A percentile compares a stretch with the other conserved stretches of the same genome.
phyloP scores from a whole-genome alignment of 1,284 basidiomycete species.

The Boletus smithii region DNA sequence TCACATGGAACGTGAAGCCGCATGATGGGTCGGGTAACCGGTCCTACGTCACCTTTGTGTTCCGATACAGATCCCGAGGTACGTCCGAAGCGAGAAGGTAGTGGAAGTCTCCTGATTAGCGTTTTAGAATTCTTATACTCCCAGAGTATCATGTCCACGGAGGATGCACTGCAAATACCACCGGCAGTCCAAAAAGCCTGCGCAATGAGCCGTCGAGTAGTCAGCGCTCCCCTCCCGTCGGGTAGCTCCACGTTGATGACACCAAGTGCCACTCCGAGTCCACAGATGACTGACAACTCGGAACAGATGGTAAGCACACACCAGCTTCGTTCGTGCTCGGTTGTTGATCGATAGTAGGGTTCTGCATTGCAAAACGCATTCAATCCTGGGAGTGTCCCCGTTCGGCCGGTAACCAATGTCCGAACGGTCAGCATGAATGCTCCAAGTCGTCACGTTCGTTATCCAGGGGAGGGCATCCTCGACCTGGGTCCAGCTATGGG shows the following conservation, averaged over 20 bases:
- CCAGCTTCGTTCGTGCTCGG: background rate
- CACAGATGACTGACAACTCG: background rate
- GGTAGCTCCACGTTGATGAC: background rate
- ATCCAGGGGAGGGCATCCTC: conserved; percentile 18
- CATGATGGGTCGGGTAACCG: conserved; percentile 38
- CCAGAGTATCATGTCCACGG: conserved; percentile 21
- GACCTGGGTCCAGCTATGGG: too few species aligned
- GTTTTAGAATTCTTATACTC: conserved; percentile 21
- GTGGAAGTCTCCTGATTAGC: background rate
- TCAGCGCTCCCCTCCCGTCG: conserved; percentile 5
- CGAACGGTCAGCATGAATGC: conserved; percentile 18
- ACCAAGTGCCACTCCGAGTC: conserved; percentile 8
- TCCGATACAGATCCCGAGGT: conserved; percentile 54
- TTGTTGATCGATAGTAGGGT: conserved; percentile 11
- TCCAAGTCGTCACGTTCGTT: background rate
- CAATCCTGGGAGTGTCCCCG: conserved; percentile 2
- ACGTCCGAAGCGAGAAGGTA: conserved; percentile 7
- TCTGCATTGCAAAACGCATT: conserved; percentile 6
- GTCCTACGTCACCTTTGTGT: conserved; percentile 58
- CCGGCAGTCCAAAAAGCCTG: conserved; percentile 1
- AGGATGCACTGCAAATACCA: conserved; percentile 3
- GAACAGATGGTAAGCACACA: conserved; percentile 11
- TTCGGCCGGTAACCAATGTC: background rate
- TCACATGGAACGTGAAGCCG: conserved; percentile 51
- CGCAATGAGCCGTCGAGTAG: conserved; percentile 11